Evolutionary conservation across 768 basidiomycete species (phyloP), one percentile per base, ranked within the genome.

Genomic region (Suillus brevipes): DNA sequence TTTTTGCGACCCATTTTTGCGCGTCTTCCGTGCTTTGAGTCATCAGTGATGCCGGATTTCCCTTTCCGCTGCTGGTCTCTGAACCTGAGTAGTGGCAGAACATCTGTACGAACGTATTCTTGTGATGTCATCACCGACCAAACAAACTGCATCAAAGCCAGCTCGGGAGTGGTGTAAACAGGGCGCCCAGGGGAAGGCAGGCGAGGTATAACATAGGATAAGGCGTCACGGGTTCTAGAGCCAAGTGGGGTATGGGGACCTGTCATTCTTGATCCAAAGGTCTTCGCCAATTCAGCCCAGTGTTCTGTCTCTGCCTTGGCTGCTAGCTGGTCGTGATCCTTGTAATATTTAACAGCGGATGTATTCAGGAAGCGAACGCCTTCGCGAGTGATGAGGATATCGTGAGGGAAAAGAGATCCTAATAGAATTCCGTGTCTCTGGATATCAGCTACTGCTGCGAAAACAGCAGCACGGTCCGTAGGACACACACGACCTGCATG

Each of bases 361-460:
- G 72, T 70, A 52, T 61, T 61, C 5, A 70, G 62, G n/a, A 77
- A 78, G 40, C 72, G 72, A 20, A 75, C 73, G 13, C 76, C 75
- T 31, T 49, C 58, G 14, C 66, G 56, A n/a, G 76, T 77, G 49
- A 78, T 74, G 60, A 68, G 71, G 36, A 78, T 75, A 16, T 73
- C 70, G 20, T 45, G n/a, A 28, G 50, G 62, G 50, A 65, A 23
- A 28, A 76, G 66, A 8, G 6, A 18, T 50, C 56, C 34, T 23
- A 77, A 60, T 31, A 65, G 40, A 34, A 77, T 38, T 37, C 76
- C 76, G 20, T 75, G 75, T 42, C 52, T 70, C 62, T 73, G 76
- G n/a, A 77, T 71, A 28, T 77, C 73, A 4, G 73, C 70, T 20
- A 77, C n/a, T 9, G 76, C 76, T 36, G 73, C 70, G 25, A 66